A percentile compares a stretch with the other conserved stretches of the same genome.
These are phyloP conservation scores for Spergularia azorica DNA, from an alignment of 179 eudicot species.

Conservation along the genomic window DNA sequence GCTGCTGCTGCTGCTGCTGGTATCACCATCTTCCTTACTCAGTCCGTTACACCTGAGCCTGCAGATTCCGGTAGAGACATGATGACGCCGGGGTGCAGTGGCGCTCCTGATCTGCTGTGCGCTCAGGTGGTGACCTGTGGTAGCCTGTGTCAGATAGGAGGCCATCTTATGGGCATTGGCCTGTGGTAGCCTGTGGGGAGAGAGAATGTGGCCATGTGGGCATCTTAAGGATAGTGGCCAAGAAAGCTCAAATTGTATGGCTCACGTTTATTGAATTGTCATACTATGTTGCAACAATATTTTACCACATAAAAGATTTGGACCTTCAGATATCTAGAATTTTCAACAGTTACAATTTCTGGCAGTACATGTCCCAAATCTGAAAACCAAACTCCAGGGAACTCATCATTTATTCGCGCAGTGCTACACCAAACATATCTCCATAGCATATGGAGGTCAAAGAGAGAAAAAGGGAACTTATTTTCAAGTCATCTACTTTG, in stretches of 20 bases:
- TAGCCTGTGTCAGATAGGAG: conserved; percentile 38
- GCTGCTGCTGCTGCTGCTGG: conserved; percentile 14
- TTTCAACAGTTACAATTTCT: too few species aligned
- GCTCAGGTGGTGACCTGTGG: conserved; percentile 27
- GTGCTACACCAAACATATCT: too few species aligned
- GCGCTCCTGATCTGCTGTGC: conserved; percentile 13
- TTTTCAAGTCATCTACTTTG: not conserved
- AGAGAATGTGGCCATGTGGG: not conserved
- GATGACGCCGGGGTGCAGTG: conserved; percentile 16
- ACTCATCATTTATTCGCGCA: too few species aligned
- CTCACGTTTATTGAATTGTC: not conserved
- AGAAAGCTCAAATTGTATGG: conserved; percentile 11
- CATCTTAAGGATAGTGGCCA: conserved; percentile 11
- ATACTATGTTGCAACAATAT: not conserved
- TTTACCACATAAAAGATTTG: too few species aligned
- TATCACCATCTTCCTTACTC: conserved; percentile 25
- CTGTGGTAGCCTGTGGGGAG: not conserved
- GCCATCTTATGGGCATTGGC: conserved; percentile 36
- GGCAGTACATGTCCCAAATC: too few species aligned
- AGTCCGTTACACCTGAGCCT: conserved; percentile 42
- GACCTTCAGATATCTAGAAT: too few species aligned
- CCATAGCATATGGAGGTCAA: too few species aligned
- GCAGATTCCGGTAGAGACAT: conserved; percentile 17
- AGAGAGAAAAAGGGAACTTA: not conserved
- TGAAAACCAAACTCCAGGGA: too few species aligned